Evolutionary conservation across 257 asterid species (phyloP).

Genomic region (Gentiana dahurica): DNA sequence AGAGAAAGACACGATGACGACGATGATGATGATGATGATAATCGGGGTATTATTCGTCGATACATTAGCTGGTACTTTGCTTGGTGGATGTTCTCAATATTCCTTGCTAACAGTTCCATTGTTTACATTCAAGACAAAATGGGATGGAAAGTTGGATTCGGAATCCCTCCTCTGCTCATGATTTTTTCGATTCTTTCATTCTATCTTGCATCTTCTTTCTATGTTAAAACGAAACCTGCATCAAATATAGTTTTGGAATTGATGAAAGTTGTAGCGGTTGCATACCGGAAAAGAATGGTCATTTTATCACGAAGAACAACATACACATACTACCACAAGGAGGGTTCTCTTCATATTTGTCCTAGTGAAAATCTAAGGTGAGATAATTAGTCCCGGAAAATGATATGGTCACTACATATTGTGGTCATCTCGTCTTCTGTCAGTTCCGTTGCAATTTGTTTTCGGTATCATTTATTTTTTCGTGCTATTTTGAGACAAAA

Average conservation of each 20-base stretch:
- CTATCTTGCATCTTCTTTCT: conserved; percentile 43
- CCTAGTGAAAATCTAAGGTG: too few relatives aligned
- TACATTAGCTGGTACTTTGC: conserved; percentile 71
- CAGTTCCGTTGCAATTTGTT: too few relatives aligned
- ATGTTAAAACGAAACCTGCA: conserved; percentile 33
- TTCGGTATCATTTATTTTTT: too few relatives aligned
- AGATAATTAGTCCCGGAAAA: too few relatives aligned
- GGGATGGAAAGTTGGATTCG: conserved; percentile 76
- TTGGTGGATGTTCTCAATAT: conserved; percentile 21
- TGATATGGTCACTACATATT: too few relatives aligned
- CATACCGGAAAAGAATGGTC: conserved; percentile 38
- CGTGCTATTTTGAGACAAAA: too few relatives aligned
- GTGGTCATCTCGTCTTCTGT: too few relatives aligned
- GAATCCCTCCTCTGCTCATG: conserved; percentile 41
- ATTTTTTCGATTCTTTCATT: conserved; percentile 24
- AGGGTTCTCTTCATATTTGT: conserved; percentile 16
- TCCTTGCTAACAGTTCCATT: conserved; percentile 39
- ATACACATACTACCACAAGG: conserved; percentile 24
- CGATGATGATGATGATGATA: conserved; percentile 9
- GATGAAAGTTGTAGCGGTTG: conserved; percentile 43
- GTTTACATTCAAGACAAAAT: conserved; percentile 65
- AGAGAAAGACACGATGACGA: conserved; percentile 3
- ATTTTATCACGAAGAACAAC: conserved; percentile 9
- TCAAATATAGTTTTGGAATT: conserved; percentile 36
- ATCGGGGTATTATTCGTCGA: conserved; percentile 19